Base-by-base conservation (phyloP, 2,329 filamentous ascomycete species). In the Stagonosporopsis chrysanthemi region DNA sequence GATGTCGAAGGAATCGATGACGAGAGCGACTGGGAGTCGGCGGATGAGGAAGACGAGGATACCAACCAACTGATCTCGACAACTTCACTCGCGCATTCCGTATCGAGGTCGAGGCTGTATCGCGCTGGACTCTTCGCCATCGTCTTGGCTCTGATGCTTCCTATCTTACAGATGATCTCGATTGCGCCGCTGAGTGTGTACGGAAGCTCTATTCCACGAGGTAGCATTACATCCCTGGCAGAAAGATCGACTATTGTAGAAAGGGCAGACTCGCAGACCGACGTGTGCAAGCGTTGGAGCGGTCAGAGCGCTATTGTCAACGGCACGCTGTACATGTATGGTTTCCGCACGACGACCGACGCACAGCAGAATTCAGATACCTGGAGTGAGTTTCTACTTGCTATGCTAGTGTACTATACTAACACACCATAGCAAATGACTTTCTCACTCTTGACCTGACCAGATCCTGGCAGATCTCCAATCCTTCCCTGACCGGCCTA, bases 281-380 rank as follows among this genome's bases (percentile, higher is more conserved):
- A 76, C 33, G 67, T 74, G 22, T 77, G 75, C 61, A 76, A 72
- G 45, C 67, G 74, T 45, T 77, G 73, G 73, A 71, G 68, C 15
- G 74, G 75, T 24, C 74, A 76, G 50, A 85, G 81, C 59, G 86
- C 90, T 3, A 72, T 90, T 33, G 81, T 93, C 15, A 92, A 92
- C 63, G 90, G 89, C 14, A 92, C 89, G 0, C 70, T 92, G 3
- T 93, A 91, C 71, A 83, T 91, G 52, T 93, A 91, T 64, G 90
- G 90, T 33, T 90, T 90, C 24, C 83, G 89, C 63, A 83, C 86
- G 14, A 89, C 82, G 46, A 84, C 80, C 1, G 74, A 81, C 15
- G 73, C 81, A 14, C 81, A 82, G 33, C 89, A 92, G 66, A 82
- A 78, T 1, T 75, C 79, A 6, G 78, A 91, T 68, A 88, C 86